These are phyloP conservation scores for Schoenoplectus triqueter DNA, from an alignment of 202 grass and related monocot species.

Conservation along the genomic window DNA sequence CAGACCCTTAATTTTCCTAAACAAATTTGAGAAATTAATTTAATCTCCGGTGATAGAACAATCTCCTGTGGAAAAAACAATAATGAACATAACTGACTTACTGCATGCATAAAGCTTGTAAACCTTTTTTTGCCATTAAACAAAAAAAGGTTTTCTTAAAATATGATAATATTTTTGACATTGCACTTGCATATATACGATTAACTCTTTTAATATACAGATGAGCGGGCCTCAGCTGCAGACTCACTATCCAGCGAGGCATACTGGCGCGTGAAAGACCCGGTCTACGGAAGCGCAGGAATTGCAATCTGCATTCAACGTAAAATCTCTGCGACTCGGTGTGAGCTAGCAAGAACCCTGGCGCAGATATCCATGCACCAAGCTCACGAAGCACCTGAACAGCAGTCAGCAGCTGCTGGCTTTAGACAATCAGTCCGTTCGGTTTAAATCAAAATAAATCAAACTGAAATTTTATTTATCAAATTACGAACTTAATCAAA, in stretches of 20 bases:
- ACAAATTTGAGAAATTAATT: neutral
- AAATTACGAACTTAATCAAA: no score
- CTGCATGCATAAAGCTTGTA: neutral
- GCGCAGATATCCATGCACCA: slow-evolving; percentile 53
- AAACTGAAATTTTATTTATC: no score
- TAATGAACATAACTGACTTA: neutral
- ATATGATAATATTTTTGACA: neutral
- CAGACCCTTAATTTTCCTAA: no score
- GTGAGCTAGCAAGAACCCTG: slow-evolving; percentile 47
- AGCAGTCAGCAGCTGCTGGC: neutral
- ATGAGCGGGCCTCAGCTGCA: slow-evolving; percentile 44
- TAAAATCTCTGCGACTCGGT: slow-evolving; percentile 47
- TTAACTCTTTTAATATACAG: slow-evolving; percentile 19
- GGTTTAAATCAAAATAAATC: no score
- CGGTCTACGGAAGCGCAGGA: slow-evolving; percentile 65
- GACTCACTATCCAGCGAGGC: slow-evolving; percentile 65
- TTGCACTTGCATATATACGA: slow-evolving; percentile 11
- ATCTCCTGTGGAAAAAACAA: neutral
- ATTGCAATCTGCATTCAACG: slow-evolving; percentile 48
- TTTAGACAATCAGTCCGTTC: no score
- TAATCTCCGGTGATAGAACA: neutral
- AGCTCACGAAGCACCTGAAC: neutral
- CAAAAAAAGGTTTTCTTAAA: neutral
- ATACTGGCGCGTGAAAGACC: slow-evolving; percentile 56
- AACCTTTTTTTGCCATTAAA: neutral